Evolutionary conservation across 768 basidiomycete genomes (phyloP), one percentile per base, ranked within the genome.

Genomic region (Rossbeevera mucosa): DNA sequence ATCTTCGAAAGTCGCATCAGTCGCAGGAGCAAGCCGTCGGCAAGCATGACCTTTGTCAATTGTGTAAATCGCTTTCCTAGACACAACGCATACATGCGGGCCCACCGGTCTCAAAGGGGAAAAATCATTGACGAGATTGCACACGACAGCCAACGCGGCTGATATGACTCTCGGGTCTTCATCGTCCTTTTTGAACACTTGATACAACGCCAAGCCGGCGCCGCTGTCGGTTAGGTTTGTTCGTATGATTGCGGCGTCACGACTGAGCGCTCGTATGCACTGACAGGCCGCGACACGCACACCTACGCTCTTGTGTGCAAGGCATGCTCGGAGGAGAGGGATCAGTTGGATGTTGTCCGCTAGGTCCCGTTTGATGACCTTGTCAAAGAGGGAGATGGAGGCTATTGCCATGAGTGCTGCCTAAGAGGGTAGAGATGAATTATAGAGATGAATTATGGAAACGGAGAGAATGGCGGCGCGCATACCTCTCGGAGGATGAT

Each of bases 281-380:
- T 95, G 94, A 61, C 91, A 93, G 0, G 90, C 88, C 0, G 90
- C 91, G 42, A 88, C 90, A 6, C 93, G 81, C 3, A 94, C 85
- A 1, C 88, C 90, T 14, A 83, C 74, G 51, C 85, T 79, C 0
- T 74, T 77, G 49, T 90, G 84, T 0, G 74, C 57, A 7, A 94
- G 75, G 12, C 79, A 79, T 2, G 66, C 61, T 51, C 80, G 75
- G 28, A 91, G 66, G 22, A 77, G 67, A 5, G 79, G 77, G 22
- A 88, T 60, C 44, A 91, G 69, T 2, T 72, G 72, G 11, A 79
- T 74, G 11, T 73, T 74, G 58, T 86, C 84, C 2, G 86, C 80
- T 21, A 94, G 71, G 24, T 78, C 72, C 2, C 85, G 75, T 2
- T 92, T 83, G 42, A 89, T 81, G 33, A 88, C 80, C 56, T 86